A percentile compares a stretch with the other conserved stretches of the same genome.
These are phyloP conservation scores for Mycena chlorophos DNA, from an alignment of 768 basidiomycete genomes.

Conservation along the genomic window DNA sequence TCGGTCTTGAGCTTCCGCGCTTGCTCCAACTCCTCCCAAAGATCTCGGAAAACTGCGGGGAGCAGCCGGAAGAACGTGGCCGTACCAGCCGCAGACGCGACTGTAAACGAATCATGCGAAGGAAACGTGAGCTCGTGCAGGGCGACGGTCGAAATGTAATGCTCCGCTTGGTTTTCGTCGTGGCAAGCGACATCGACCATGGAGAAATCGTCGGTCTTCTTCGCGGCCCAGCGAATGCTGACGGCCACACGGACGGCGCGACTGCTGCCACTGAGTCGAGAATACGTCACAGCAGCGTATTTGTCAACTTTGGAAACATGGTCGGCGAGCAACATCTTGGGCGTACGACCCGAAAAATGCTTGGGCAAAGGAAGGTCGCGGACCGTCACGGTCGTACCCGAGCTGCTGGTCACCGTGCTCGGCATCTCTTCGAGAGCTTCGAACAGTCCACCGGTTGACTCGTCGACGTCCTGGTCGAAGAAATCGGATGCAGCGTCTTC, in stretches of 20 bases:
- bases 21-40: conserved; percentile 88
- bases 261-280: conserved; percentile 63
- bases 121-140: conserved; percentile 77
- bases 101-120: conserved; percentile 60
- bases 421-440: conserved; percentile 71
- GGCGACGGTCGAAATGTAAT: conserved; percentile 86
- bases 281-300: conserved; percentile 74
- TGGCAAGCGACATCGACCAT: conserved; percentile 88
- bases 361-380: conserved; percentile 82
- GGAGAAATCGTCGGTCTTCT: conserved; percentile 60
- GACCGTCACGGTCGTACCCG: conserved; percentile 53
- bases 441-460: conserved; percentile 62
- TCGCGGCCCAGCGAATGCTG: conserved; percentile 71
- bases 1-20: conserved; percentile 63
- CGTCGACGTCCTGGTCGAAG: conserved; percentile 54
- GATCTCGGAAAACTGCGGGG: conserved; percentile 80
- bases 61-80: conserved; percentile 74
- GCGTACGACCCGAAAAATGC: conserved; percentile 79
- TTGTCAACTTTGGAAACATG: conserved; percentile 66
- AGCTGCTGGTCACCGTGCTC: conserved; percentile 51
- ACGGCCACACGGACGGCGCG: conserved; percentile 75
- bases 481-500: conserved; percentile 35
- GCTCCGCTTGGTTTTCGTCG: conserved; percentile 77
- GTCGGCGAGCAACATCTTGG: conserved; percentile 71
- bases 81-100: conserved; percentile 43